Evolutionary conservation across 2,329 filamentous ascomycete species (phyloP).

Genomic region (Penicillium sp.): DNA sequence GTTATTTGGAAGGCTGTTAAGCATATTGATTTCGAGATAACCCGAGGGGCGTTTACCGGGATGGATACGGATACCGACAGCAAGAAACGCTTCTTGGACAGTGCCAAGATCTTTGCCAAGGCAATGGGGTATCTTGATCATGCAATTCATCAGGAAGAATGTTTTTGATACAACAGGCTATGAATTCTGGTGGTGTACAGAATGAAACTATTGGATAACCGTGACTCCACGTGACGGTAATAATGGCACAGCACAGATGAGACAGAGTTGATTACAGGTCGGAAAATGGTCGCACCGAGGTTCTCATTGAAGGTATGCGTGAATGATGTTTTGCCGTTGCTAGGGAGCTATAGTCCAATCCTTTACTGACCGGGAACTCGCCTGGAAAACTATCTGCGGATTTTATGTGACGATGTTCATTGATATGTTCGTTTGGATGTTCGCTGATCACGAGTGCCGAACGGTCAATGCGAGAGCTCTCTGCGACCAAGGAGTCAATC

Average conservation of each 20-base stretch:
- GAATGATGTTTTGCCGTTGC: constrained; percentile 31
- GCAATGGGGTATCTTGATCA: constrained; percentile 44
- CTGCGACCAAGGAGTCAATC: constrained; percentile 20
- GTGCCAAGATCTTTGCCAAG: constrained; percentile 74
- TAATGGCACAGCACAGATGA: constrained; percentile 3
- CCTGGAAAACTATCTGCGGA: constrained; percentile 40
- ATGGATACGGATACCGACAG: constrained; percentile 65
- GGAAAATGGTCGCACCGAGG: constrained; percentile 37
- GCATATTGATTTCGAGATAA: constrained; percentile 65
- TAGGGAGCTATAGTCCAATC: constrained; percentile 31
- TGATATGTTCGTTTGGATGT: background rate
- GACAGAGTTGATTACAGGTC: constrained; percentile 24
- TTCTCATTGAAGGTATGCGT: constrained; percentile 27
- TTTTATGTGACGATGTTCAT: constrained; percentile 19
- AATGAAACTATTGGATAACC: constrained; percentile 2
- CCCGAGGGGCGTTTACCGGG: constrained; percentile 70
- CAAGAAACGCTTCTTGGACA: constrained; percentile 71
- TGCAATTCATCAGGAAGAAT: constrained; percentile 35
- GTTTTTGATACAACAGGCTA: constrained; percentile 8
- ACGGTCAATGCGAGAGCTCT: constrained; percentile 15
- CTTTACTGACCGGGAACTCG: constrained; percentile 39
- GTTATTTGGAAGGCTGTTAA: constrained; percentile 73
- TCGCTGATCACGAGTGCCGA: constrained; percentile 23
- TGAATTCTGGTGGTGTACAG: constrained; percentile 5
- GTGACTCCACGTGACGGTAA: background rate